phyloP scores from a whole-genome alignment of 352 stramenopile species.

The Phytophthora tubulina region DNA sequence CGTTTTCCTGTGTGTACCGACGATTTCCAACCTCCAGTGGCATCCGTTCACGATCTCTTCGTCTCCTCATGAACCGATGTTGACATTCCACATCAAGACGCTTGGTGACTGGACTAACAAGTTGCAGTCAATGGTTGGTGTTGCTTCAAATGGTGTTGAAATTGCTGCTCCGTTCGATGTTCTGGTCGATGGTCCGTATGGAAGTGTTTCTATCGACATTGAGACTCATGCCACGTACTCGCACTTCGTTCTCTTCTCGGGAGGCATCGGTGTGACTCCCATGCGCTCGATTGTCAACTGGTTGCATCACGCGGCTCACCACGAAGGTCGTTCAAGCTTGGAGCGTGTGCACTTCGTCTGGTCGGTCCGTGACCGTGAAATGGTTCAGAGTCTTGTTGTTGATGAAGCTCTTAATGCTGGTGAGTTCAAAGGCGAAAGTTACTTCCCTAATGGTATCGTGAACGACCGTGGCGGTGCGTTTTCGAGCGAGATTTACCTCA shows the following conservation, averaged over 20 bases:
- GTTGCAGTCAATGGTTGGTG: slow-evolving; percentile 34
- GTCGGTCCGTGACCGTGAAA: slow-evolving; percentile 48
- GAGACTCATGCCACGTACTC: slow-evolving; percentile 46
- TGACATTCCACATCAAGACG: slow-evolving; percentile 73
- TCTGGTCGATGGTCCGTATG: slow-evolving; percentile 64
- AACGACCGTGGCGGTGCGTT: slow-evolving; percentile 33
- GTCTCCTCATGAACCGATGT: slow-evolving; percentile 62
- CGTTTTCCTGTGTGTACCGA: slow-evolving; percentile 82
- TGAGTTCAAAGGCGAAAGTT: slow-evolving; percentile 17
- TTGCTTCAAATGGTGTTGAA: neutral
- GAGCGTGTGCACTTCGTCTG: slow-evolving; percentile 60
- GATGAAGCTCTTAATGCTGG: slow-evolving; percentile 11
- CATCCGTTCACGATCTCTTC: slow-evolving; percentile 90
- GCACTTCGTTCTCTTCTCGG: slow-evolving; percentile 55
- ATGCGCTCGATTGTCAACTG: slow-evolving; percentile 59
- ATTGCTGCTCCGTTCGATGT: slow-evolving; percentile 33
- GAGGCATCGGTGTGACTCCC: slow-evolving; percentile 59
- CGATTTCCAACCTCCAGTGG: slow-evolving; percentile 74
- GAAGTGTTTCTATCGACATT: slow-evolving; percentile 52
- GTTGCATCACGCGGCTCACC: slow-evolving; percentile 6
- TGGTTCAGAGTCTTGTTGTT: slow-evolving; percentile 42
- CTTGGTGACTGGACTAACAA: slow-evolving; percentile 71
- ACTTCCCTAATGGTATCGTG: slow-evolving; percentile 33
- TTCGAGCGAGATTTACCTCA: slow-evolving; percentile 51
- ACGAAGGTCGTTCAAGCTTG: slow-evolving; percentile 29